Evolutionary conservation across 352 stramenopile species (phyloP).

Genomic region (Pythium angustatum): DNA sequence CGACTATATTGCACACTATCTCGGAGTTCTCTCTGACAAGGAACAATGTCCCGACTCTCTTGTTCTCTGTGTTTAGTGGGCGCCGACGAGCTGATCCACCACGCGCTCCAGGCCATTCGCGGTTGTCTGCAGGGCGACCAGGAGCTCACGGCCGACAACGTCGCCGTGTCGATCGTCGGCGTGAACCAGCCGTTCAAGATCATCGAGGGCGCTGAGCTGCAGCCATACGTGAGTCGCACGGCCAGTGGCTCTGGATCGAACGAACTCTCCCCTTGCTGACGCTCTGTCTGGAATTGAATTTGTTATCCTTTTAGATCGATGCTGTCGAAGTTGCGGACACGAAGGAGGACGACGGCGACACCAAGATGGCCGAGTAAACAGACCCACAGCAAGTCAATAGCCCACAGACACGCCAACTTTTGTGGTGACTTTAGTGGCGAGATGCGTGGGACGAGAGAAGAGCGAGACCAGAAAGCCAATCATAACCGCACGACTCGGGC

Average conservation of each 20-base stretch:
- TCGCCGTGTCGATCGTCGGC: slow-evolving; percentile 94
- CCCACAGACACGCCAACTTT: no score
- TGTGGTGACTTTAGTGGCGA: slow-evolving; percentile 1
- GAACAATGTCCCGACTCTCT: no score
- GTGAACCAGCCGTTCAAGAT: slow-evolving; percentile 93
- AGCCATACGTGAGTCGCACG: slow-evolving; percentile 90
- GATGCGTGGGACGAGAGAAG: neutral
- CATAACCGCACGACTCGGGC: neutral
- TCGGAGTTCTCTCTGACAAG: no score
- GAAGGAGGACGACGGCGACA: slow-evolving; percentile 79
- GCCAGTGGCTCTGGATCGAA: neutral
- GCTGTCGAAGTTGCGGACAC: slow-evolving; percentile 83
- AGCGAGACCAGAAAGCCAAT: neutral
- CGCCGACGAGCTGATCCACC: slow-evolving; percentile 97
- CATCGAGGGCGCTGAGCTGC: slow-evolving; percentile 92
- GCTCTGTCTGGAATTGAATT: neutral
- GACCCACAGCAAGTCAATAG: neutral
- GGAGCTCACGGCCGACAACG: slow-evolving; percentile 93
- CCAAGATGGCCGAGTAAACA: slow-evolving; percentile 81
- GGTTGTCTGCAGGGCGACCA: slow-evolving; percentile 96
- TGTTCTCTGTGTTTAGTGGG: no score
- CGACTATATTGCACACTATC: no score
- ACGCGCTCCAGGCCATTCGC: slow-evolving; percentile 95
- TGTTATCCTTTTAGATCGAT: slow-evolving; percentile 68
- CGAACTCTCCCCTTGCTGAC: neutral